Base-by-base conservation (phyloP, 1,284 basidiomycete genomes). In the Puccinia novopanici region DNA sequence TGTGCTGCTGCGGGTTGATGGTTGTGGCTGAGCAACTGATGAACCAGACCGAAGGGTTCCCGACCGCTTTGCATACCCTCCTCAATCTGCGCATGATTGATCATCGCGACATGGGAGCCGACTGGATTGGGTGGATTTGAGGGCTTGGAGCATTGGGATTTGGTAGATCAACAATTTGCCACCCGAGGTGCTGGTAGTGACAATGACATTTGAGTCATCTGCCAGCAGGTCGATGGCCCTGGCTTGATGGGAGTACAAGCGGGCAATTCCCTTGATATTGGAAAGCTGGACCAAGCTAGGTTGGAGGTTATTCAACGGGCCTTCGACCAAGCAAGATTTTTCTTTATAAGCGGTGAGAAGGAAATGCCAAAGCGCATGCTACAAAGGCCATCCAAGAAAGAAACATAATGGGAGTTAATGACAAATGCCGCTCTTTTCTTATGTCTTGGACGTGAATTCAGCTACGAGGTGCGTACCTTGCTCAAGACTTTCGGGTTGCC, bases 351-450 rank as follows among this genome's bases (percentile, higher is more conserved):
- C 97, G 0, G 95, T 97, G 75, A 99, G 89, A 75, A 99, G 91
- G 86, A 96, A 95, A 86, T 99, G 94, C 97, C 97, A 99, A 12
- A 99, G 89, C 3, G 95, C 94, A 85, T 98, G 95, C 95, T 98
- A 73, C 77, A 75, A 34, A 61, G 4, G n/a, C 15, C 27, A 27
- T 13, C 59, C 59, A 71, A 75, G 81, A 75, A 81, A 45, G 13
- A n/a, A n/a, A n/a, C n/a, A n/a, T 4, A 48, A 67, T 3, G 22
- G 27, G 6, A 3, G 5, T 67, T 42, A 67, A 13, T 34, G 5
- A 61, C 2, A 61, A 6, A 61, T 15, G 42, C 15, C 40, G 1
- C 4, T 22, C 13, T 54, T 68, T 68, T 80, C 17, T 42, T n/a
- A 50, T n/a, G n/a, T n/a, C n/a, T 50, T 22, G 17, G 34, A 34